Percentiles rank a stretch among this genome's conserved stretches.
phyloP scores from a whole-genome alignment of 352 stramenopile genomes.

The Globisporangium takayamanum region DNA sequence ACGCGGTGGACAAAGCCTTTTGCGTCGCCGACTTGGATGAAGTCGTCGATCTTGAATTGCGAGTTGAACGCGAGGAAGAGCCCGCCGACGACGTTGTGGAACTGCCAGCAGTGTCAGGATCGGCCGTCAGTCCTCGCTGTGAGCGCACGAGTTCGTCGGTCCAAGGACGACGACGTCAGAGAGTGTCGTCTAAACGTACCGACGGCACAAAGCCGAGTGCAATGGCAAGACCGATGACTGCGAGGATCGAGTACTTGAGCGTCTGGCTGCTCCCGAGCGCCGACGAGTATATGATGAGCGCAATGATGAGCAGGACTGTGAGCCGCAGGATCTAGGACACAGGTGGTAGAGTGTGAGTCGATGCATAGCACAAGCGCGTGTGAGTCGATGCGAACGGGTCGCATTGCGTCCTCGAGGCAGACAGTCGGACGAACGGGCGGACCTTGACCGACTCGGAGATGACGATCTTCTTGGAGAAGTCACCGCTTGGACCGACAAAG shows the following conservation, averaged over 20 bases:
- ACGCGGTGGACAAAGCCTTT: conserved; percentile 80
- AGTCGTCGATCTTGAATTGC: conserved; percentile 86
- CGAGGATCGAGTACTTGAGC: conserved; percentile 81
- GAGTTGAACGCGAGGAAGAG: conserved; percentile 87
- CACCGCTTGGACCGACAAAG: conserved; percentile 72
- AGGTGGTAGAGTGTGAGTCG: no score
- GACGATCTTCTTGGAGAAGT: conserved; percentile 84
- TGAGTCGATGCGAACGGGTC: no score
- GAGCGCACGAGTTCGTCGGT: background rate
- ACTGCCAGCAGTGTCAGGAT: conserved; percentile 13
- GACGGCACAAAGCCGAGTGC: conserved; percentile 81
- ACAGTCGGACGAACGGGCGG: background rate
- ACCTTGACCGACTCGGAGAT: conserved; percentile 88
- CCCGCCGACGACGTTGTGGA: conserved; percentile 82
- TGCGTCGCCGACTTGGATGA: conserved; percentile 70
- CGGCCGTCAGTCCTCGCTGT: background rate
- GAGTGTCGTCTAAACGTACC: conserved; percentile 15
- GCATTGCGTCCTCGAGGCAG: no score
- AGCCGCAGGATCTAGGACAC: conserved; percentile 57
- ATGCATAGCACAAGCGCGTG: no score
- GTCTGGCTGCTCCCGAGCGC: conserved; percentile 58
- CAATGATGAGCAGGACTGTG: conserved; percentile 70
- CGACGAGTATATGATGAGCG: conserved; percentile 83
- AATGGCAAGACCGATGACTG: conserved; percentile 77
- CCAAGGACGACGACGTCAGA: background rate